Evolutionary conservation across 2,329 filamentous ascomycete species (phyloP).

Genomic region (Fusarium beomiforme): DNA sequence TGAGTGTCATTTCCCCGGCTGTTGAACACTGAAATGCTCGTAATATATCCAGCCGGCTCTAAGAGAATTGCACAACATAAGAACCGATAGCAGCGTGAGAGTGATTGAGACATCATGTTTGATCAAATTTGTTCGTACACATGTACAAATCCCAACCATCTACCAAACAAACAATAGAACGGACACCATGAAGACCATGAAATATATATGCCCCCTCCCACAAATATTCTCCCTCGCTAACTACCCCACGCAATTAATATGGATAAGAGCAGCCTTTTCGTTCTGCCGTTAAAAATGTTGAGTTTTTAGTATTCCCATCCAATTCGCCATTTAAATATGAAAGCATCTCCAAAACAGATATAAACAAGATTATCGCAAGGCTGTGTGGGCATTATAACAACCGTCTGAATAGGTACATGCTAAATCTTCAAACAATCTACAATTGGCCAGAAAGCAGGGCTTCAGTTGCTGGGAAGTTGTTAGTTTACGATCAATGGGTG

Average conservation of each 20-base stretch:
- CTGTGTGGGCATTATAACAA: constrained; percentile 31
- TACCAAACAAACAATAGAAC: constrained; percentile 25
- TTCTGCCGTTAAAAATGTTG: constrained; percentile 30
- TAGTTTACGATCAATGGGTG: constrained; percentile 12
- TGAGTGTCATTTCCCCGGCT: not conserved
- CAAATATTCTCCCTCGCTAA: constrained; percentile 28
- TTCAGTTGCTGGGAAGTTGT: constrained; percentile 70
- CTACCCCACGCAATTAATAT: constrained; percentile 41
- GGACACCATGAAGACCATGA: constrained; percentile 31
- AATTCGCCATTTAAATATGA: constrained; percentile 31
- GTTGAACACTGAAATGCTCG: not conserved
- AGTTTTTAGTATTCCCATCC: constrained; percentile 39
- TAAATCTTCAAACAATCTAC: constrained; percentile 52
- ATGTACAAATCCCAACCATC: constrained; percentile 37
- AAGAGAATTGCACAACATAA: not conserved
- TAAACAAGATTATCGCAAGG: constrained; percentile 24
- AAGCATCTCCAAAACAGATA: constrained; percentile 13
- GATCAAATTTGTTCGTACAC: constrained; percentile 42
- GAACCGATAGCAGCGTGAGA: too few species aligned
- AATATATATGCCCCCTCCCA: constrained; percentile 6
- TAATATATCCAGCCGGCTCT: not conserved
- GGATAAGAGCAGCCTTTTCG: constrained; percentile 24
- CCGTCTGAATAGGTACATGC: constrained; percentile 17
- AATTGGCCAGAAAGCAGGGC: constrained; percentile 81
- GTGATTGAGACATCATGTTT: constrained; percentile 19